Evolutionary conservation across 169 alveolate genomes (phyloP).

Genomic region (Cardiosporidium cionae): DNA sequence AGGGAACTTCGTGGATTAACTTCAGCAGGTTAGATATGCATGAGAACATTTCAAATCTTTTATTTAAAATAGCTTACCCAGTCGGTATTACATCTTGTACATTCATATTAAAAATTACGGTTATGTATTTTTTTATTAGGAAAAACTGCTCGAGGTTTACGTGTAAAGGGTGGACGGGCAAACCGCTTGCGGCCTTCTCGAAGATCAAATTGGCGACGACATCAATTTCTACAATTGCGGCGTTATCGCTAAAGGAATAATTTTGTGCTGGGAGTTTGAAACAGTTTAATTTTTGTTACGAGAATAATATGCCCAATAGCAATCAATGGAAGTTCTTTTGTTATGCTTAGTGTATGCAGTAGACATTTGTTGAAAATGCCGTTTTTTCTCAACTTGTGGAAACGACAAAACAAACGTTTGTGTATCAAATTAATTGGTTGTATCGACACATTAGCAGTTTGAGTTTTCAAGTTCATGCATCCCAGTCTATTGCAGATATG

Average conservation of each 20-base stretch:
- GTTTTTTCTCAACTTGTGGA: no score
- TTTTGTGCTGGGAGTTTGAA: background rate
- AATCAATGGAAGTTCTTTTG: no score
- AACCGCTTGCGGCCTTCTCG: constrained; percentile 88
- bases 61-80: background rate
- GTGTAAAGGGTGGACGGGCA: constrained; percentile 87
- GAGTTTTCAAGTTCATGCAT: no score
- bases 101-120: constrained; percentile 28
- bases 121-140: no score
- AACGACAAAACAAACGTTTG: no score
- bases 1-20: constrained; percentile 98
- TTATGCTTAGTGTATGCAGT: no score
- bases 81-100: background rate
- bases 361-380: no score
- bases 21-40: constrained; percentile 72
- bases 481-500: no score
- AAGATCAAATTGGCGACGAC: constrained; percentile 88
- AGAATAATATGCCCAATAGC: no score
- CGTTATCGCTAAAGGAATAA: constrained; percentile 82
- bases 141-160: constrained; percentile 78
- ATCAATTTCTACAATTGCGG: constrained; percentile 87
- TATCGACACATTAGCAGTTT: no score
- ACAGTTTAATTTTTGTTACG: no score
- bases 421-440: no score
- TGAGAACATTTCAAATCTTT: background rate